Evolutionary conservation across 225 moss, liverwort and hornwort genomes (phyloP).

Genomic region (Asterella californica): DNA sequence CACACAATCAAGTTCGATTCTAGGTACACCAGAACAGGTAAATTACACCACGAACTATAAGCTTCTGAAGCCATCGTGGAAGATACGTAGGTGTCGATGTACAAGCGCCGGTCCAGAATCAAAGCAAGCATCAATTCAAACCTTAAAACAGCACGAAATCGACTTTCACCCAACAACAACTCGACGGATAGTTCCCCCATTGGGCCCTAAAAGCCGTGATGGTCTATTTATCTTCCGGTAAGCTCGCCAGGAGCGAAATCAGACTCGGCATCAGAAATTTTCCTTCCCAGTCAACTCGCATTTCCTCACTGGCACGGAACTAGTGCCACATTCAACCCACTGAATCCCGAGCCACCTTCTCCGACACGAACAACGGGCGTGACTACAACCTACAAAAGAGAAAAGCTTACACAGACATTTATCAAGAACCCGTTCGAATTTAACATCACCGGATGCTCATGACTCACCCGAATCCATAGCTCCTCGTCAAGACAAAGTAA

Average conservation of each 20-base stretch:
- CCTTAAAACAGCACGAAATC: not conserved
- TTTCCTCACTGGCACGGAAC: not conserved
- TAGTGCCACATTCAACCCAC: not conserved
- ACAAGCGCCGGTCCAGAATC: not conserved
- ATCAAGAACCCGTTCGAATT: not conserved
- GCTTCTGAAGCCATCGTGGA: not conserved
- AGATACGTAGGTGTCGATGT: not conserved
- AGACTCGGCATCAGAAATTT: not conserved
- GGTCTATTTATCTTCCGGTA: too few species aligned
- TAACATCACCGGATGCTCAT: not conserved
- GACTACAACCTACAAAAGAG: not conserved
- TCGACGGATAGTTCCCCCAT: not conserved
- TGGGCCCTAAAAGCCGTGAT: not conserved
- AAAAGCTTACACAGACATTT: not conserved
- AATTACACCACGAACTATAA: not conserved
- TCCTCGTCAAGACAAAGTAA: not conserved
- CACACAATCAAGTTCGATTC: not conserved
- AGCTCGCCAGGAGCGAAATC: not conserved
- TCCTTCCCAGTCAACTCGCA: not conserved
- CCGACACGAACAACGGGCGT: not conserved
- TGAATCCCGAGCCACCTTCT: not conserved
- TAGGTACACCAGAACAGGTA: not conserved
- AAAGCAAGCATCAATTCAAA: not conserved
- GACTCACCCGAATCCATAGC: slow-evolving; percentile 23
- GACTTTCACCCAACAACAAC: not conserved